A percentile compares a stretch with the other conserved stretches of the same genome.
phyloP scores from a whole-genome alignment of 306 rosid species.

The Betula pendula region DNA sequence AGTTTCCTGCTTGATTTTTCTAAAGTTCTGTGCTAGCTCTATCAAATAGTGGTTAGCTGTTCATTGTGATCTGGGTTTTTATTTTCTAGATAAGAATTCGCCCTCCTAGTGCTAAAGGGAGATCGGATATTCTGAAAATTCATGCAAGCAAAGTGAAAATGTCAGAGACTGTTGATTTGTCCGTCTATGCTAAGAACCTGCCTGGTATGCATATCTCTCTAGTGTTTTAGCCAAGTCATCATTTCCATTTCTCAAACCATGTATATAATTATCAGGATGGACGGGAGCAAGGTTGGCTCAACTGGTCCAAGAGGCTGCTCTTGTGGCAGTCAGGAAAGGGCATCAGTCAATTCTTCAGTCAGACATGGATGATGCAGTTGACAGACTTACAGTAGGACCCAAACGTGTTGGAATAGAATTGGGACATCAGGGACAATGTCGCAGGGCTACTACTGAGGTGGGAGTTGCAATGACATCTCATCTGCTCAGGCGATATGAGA shows the following conservation, averaged over 20 bases:
- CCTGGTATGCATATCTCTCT: conserved; percentile 60
- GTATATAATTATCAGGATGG: conserved; percentile 68
- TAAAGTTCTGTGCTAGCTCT: conserved; percentile 24
- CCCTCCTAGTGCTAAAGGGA: conserved; percentile 88
- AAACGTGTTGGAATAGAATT: conserved; percentile 72
- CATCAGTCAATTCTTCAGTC: conserved; percentile 80
- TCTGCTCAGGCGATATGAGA: conserved; percentile 78
- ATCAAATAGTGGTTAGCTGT: conserved; percentile 24
- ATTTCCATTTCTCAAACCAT: conserved; percentile 31
- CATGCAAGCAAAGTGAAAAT: conserved; percentile 93
- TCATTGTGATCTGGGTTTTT: conserved; percentile 30
- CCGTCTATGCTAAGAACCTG: conserved; percentile 80
- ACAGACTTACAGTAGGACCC: conserved; percentile 94
- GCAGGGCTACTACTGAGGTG: conserved; percentile 89
- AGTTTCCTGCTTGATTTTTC: conserved; percentile 28
- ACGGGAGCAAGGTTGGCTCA: conserved; percentile 93
- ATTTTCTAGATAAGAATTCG: conserved; percentile 72
- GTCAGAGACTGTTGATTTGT: conserved; percentile 84
- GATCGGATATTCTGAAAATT: conserved; percentile 84
- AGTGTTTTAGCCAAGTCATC: conserved; percentile 13
- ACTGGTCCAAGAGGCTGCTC: conserved; percentile 97
- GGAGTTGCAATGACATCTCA: conserved; percentile 95
- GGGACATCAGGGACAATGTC: conserved; percentile 90
- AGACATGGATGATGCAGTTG: conserved; percentile 96
- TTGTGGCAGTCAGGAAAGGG: conserved; percentile 90